phyloP scores from a whole-genome alignment of 1,284 basidiomycete genomes.

The Ganoderma resinaceum region DNA sequence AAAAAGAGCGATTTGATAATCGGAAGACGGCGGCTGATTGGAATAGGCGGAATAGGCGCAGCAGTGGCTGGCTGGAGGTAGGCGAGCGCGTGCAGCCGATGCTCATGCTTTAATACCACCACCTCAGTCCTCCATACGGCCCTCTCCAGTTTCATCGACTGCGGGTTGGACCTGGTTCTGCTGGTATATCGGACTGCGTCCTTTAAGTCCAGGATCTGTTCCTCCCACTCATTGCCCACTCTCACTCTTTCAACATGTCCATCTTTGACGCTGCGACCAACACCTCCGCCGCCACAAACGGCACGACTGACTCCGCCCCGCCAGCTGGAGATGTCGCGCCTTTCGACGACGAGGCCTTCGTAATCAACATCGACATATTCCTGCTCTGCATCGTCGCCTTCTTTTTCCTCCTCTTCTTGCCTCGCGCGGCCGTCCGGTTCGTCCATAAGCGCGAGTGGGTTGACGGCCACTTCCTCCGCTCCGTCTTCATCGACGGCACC shows the following conservation, averaged over 20 bases:
- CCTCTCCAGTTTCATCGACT: slow-evolving; percentile 12
- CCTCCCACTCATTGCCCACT: slow-evolving; percentile 8
- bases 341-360: slow-evolving; percentile 34
- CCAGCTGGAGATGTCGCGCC: slow-evolving; percentile 17
- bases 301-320: not conserved
- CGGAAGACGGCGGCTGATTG: slow-evolving; percentile 1
- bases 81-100: not conserved
- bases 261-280: slow-evolving; percentile 24
- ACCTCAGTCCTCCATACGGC: slow-evolving; percentile 3
- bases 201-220: not conserved
- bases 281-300: not conserved
- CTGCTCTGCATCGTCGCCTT: slow-evolving; percentile 38
- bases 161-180: slow-evolving; percentile 11
- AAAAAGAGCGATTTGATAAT: slow-evolving; percentile 17
- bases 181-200: slow-evolving; percentile 6
- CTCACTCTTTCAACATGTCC: slow-evolving; percentile 20
- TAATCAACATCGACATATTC: slow-evolving; percentile 42
- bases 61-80: not conserved
- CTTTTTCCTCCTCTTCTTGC: slow-evolving; percentile 42
- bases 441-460: slow-evolving; percentile 42
- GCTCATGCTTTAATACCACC: slow-evolving; percentile 9
- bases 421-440: slow-evolving; percentile 42
- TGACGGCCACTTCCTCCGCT: slow-evolving; percentile 41
- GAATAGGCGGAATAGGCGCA: slow-evolving; percentile 6
- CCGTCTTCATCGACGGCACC: slow-evolving; percentile 22